Conservation (phyloP, 805 yeast genomes). For the Teunomyces tritomae region DNA sequence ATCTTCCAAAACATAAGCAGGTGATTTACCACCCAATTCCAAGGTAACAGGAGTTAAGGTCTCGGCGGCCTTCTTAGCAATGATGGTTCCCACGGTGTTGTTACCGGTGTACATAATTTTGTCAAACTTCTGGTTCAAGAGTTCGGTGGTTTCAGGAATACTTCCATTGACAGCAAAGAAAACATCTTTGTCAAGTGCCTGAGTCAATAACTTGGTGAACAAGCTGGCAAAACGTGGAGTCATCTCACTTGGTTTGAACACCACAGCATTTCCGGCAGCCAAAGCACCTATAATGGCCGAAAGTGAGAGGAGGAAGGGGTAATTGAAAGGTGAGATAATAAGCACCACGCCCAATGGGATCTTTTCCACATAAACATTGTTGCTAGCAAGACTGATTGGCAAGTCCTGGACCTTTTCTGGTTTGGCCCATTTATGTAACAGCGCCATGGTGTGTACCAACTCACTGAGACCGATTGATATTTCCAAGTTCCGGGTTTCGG, state of each 20-base stretch:
- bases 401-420: conserved; percentile 42
- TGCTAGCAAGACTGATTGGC: conserved; percentile 33
- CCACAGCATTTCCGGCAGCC: conserved; percentile 81
- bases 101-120: conserved; percentile 87
- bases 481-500: conserved; percentile 66
- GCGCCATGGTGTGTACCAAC: conserved; percentile 54
- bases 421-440: conserved; percentile 59
- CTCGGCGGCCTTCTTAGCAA: conserved; percentile 81
- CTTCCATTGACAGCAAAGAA: conserved; percentile 73
- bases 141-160: conserved; percentile 54
- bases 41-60: conserved; percentile 74
- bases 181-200: conserved; percentile 54
- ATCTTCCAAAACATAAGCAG: conserved; percentile 63
- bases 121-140: conserved; percentile 68
- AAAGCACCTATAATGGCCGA: conserved; percentile 75
- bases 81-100: conserved; percentile 67
- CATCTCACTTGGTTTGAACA: conserved; percentile 72
- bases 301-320: conserved; percentile 64
- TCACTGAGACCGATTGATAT: conserved; percentile 51
- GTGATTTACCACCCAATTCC: conserved; percentile 93
- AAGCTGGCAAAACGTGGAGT: conserved; percentile 59
- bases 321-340: conserved; percentile 78
- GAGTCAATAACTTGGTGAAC: conserved; percentile 53
- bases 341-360: conserved; percentile 63
- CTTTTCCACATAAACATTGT: conserved; percentile 31